These are phyloP conservation scores for Salix purpurea DNA, from an alignment of 345 rosid genomes.

Conservation along the genomic window DNA sequence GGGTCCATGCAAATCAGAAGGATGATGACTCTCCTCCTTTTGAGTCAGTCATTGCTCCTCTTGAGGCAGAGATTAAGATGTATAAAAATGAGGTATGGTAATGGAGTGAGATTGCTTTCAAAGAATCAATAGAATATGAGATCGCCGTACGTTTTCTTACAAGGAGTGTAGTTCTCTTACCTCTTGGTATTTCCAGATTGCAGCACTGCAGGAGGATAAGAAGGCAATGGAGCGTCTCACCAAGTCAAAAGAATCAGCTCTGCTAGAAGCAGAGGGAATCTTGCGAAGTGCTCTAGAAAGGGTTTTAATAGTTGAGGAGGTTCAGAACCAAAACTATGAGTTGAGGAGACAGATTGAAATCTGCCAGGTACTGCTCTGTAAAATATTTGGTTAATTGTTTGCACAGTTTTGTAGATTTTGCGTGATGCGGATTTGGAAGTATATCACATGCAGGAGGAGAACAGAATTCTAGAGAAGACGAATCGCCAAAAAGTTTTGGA, in stretches of 20 bases:
- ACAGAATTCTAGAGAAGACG: conserved; percentile 80
- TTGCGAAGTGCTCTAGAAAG: conserved; percentile 84
- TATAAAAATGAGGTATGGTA: conserved; percentile 62
- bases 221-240: conserved; percentile 87
- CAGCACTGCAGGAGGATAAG: conserved; percentile 67
- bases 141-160: neutral
- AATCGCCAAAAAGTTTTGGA: conserved; percentile 88
- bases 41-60: conserved; percentile 71
- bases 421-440: neutral
- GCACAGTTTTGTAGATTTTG: neutral
- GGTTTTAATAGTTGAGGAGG: conserved; percentile 87
- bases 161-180: neutral
- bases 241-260: conserved; percentile 74
- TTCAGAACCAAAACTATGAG: conserved; percentile 87
- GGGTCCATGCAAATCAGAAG: conserved; percentile 60
- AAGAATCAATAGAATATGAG: neutral
- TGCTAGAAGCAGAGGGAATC: conserved; percentile 89
- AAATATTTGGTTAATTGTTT: neutral
- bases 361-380: conserved; percentile 42
- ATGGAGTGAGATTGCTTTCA: neutral
- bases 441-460: conserved; percentile 62
- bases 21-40: conserved; percentile 63
- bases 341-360: conserved; percentile 85
- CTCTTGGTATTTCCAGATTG: conserved; percentile 37
- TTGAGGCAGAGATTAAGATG: conserved; percentile 76